Conservation (phyloP, 768 basidiomycete genomes). For the Boletus coccyginus region DNA sequence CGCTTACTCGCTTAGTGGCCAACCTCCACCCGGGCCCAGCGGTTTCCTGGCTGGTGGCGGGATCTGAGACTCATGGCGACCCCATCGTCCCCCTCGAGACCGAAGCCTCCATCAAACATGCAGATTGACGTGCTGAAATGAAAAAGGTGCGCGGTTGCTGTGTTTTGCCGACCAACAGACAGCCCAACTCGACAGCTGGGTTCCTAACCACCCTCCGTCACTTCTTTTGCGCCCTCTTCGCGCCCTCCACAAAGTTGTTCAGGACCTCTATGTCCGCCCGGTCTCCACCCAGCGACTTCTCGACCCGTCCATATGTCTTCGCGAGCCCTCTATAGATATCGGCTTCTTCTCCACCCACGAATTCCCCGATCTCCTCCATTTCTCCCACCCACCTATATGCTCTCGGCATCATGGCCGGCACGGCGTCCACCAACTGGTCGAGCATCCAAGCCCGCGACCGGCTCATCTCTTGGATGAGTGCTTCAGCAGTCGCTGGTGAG, state of each 20-base stretch:
- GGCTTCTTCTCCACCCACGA: constrained; percentile 46
- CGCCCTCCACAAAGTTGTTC: constrained; percentile 45
- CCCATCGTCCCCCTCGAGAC: neutral
- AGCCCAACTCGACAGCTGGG: constrained; percentile 11
- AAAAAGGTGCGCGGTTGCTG: constrained; percentile 21
- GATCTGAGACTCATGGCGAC: constrained; percentile 1
- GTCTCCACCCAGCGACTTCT: constrained; percentile 37
- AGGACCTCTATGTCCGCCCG: constrained; percentile 40
- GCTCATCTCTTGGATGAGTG: constrained; percentile 48
- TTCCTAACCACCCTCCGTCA: constrained; percentile 8
- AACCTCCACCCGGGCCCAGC: neutral
- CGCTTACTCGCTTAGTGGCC: constrained; percentile 16
- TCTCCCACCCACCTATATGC: constrained; percentile 62
- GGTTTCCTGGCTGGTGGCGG: neutral
- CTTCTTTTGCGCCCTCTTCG: constrained; percentile 25
- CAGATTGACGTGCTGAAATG: constrained; percentile 22
- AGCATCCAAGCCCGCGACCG: constrained; percentile 46
- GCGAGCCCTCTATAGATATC: constrained; percentile 49
- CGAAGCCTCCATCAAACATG: constrained; percentile 9
- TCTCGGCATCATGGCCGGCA: constrained; percentile 57
- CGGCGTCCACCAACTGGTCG: constrained; percentile 33
- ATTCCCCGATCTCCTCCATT: constrained; percentile 61
- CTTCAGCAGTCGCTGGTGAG: constrained; percentile 60
- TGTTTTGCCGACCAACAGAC: constrained; percentile 13
- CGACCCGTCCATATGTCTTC: constrained; percentile 43